Conservation (phyloP, 768 basidiomycete species). For the Phlebiopsis flavidoalba region DNA sequence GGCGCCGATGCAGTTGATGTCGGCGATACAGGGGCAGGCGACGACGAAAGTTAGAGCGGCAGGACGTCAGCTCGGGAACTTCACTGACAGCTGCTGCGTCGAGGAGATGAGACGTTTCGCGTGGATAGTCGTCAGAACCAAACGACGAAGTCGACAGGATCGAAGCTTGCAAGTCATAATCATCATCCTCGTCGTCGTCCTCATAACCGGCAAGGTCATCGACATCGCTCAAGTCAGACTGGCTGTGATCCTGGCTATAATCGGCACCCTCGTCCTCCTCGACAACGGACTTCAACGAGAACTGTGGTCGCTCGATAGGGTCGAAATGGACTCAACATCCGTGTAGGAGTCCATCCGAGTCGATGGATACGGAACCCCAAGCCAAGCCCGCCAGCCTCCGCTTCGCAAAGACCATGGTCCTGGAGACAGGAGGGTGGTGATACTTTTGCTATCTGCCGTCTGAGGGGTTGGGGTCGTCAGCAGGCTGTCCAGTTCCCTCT, state of each 20-base stretch:
- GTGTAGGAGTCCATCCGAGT: conserved; percentile 62
- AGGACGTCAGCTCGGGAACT: conserved; percentile 16
- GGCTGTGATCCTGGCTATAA: conserved; percentile 21
- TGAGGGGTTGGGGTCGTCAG: conserved; percentile 44
- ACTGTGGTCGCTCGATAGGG: conserved; percentile 33
- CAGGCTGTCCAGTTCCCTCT: conserved; percentile 43
- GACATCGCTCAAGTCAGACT: conserved; percentile 37
- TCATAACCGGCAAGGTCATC: conserved; percentile 64
- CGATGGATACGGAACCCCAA: conserved; percentile 54
- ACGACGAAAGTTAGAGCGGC: conserved; percentile 26
- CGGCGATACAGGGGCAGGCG: conserved; percentile 23
- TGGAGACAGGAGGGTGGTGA: conserved; percentile 18
- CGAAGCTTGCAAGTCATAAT: conserved; percentile 34
- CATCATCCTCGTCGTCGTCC: conserved; percentile 69
- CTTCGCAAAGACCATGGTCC: conserved; percentile 27
- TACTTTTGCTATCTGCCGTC: conserved; percentile 27
- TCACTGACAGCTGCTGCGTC: conserved; percentile 13
- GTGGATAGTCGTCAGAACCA: conserved; percentile 26
- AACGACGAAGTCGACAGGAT: conserved; percentile 23
- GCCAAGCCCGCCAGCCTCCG: conserved; percentile 33
- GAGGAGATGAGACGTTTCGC: conserved; percentile 24
- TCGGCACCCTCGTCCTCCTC: conserved; percentile 44
- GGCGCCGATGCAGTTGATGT: conserved; percentile 24
- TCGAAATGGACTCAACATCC: conserved; percentile 60
- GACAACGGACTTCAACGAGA: conserved; percentile 42